Conservation (phyloP, 306 rosid genomes). For the Vigna nakashimae region DNA sequence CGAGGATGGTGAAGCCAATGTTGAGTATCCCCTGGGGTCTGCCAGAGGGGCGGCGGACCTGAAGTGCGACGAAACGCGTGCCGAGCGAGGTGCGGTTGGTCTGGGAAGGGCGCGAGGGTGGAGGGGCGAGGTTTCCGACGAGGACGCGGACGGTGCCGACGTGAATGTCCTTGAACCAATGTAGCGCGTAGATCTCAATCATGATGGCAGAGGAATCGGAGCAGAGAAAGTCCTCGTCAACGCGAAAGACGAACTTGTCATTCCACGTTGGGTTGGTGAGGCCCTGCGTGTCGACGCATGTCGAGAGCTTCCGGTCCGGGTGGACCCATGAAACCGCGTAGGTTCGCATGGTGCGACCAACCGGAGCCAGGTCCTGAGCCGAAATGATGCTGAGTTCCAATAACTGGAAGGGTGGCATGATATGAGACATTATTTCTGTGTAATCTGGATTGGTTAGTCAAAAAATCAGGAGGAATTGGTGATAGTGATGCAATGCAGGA, state of each 20-base stretch:
- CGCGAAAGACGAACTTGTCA: constrained; percentile 89
- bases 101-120: constrained; percentile 38
- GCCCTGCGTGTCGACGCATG: constrained; percentile 77
- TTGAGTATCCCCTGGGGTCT: constrained; percentile 91
- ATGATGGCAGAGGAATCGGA: constrained; percentile 74
- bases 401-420: constrained; percentile 68
- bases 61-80: constrained; percentile 84
- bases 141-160: constrained; percentile 85
- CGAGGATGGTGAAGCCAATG: constrained; percentile 76
- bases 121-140: constrained; percentile 67
- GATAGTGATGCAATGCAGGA: background rate
- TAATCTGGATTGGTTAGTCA: too few species aligned
- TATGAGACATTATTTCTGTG: constrained; percentile 51
- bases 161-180: constrained; percentile 87
- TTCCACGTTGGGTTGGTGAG: constrained; percentile 88
- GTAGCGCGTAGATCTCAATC: constrained; percentile 86
- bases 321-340: constrained; percentile 86
- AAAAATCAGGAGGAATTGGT: background rate
- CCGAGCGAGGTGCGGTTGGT: constrained; percentile 52
- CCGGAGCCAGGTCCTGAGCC: constrained; percentile 74
- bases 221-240: constrained; percentile 71
- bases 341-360: constrained; percentile 71
- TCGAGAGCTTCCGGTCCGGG: constrained; percentile 79
- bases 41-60: constrained; percentile 78
- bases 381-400: constrained; percentile 80